Evolutionary conservation across 225 moss, liverwort and hornwort genomes (phyloP).

Genomic region (Pleurozium schreberi): DNA sequence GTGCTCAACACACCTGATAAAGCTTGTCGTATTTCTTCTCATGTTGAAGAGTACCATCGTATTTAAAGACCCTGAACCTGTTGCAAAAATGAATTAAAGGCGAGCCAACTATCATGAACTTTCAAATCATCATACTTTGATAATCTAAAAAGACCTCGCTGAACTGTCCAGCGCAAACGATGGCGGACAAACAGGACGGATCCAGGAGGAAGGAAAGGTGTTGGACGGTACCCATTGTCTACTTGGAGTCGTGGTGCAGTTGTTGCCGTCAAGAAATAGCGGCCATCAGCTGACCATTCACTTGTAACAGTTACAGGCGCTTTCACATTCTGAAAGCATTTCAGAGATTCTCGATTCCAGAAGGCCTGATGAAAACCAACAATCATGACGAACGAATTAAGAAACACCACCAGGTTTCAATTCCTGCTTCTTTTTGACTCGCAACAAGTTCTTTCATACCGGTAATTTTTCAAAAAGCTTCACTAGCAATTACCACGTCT

Average conservation of each 20-base stretch:
- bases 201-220: background rate
- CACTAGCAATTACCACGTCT: slow-evolving; percentile 55
- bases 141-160: background rate
- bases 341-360: slow-evolving; percentile 74
- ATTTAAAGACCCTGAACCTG: slow-evolving; percentile 91
- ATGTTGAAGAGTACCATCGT: slow-evolving; percentile 58
- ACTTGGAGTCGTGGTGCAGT: slow-evolving; percentile 98
- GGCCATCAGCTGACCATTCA: slow-evolving; percentile 97
- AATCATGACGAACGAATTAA: background rate
- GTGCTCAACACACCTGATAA: slow-evolving; percentile 54
- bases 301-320: slow-evolving; percentile 74
- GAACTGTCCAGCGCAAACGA: background rate
- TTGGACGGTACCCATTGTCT: slow-evolving; percentile 67
- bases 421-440: background rate
- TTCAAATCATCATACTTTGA: background rate
- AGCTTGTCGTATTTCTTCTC: slow-evolving; percentile 74
- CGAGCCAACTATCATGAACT: background rate
- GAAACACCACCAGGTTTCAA: background rate
- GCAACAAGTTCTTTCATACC: background rate
- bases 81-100: background rate
- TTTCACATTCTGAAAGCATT: slow-evolving; percentile 64
- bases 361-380: slow-evolving; percentile 60
- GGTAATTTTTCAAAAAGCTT: background rate
- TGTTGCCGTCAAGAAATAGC: slow-evolving; percentile 86
- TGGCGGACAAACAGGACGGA: background rate